Evolutionary conservation across 2,329 filamentous ascomycete genomes (phyloP), one percentile per base, ranked within the genome.

Genomic region (Phaeosphaeriaceae sp.): DNA sequence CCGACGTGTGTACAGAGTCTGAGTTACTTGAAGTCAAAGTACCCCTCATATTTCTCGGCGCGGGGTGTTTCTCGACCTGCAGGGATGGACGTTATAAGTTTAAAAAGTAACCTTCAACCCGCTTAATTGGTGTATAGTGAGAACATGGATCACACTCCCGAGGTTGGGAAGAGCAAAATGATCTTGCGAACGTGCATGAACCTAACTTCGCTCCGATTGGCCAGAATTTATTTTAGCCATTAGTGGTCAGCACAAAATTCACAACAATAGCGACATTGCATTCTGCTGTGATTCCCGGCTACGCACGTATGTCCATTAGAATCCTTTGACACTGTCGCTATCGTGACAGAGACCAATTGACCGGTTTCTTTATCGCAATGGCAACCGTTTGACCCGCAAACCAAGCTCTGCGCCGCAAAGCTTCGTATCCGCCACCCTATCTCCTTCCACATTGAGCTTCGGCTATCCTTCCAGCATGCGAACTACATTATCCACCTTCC

Each of bases 401-500:
- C 16, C 2, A 33, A 43, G 45, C 45, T 16, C 21, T 23, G 37
- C 38, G 45, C 32, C 33, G 35, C 12, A 42, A 50, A 54, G 50
- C 48, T 56, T 57, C 42, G 43, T 33, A 39, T 42, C 39, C 42
- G 45, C 44, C 50, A 11, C 45, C 48, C 35, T 46, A 18, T 54
- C 63, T 60, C 64, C 64, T 69, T 56, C 66, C 66, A 17, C 13
- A 53, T 68, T 26, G 36, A 63, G 66, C 41, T 44, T 60, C 56
- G 61, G 29, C 42, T 40, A 38, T 37, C n/a, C 34, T 55, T 42
- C 37, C 45, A 47, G 44, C 35, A 53, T 39, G 17, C 44, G 50
- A 42, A 44, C 48, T 57, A 47, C 50, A 48, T 52, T 54, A 56
- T 48, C 56, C 53, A 67, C 66, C 64, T 69, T 64, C 66, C 64